These are phyloP conservation scores for Eucalyptus albens DNA, from an alignment of 345 rosid species.

Conservation along the genomic window DNA sequence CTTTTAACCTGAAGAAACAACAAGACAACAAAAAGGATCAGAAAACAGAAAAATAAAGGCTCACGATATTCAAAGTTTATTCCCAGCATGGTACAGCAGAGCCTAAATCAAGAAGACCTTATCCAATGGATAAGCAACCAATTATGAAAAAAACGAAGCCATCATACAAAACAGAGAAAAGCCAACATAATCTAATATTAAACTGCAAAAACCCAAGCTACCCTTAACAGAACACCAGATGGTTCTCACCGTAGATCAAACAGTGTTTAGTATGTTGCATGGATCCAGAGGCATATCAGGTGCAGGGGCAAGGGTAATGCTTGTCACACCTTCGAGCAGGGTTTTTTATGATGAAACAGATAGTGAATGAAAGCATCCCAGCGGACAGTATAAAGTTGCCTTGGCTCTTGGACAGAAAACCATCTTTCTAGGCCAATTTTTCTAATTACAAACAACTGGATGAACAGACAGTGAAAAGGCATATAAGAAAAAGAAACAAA, in stretches of 20 bases:
- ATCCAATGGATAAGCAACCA: neutral
- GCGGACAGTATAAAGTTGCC: neutral
- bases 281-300: neutral
- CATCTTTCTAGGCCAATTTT: neutral
- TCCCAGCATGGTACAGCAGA: neutral
- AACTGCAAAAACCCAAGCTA: neutral
- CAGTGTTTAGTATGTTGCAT: neutral
- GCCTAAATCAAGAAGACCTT: neutral
- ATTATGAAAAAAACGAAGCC: neutral
- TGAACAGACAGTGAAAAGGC: neutral
- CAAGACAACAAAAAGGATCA: neutral
- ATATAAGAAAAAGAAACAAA: neutral
- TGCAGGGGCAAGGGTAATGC: neutral
- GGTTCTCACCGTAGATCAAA: neutral
- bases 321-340: neutral
- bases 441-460: neutral
- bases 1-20: neutral
- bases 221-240: neutral
- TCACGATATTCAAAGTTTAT: neutral
- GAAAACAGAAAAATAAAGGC: neutral
- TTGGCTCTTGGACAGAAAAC: neutral
- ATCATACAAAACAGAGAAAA: neutral
- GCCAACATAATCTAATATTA: neutral
- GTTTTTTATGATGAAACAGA: neutral
- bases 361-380: neutral